Percentiles rank a stretch among this genome's conserved stretches.
Conservation (phyloP, 106 monocot genomes). For the Phalaenopsis aphrodite region DNA sequence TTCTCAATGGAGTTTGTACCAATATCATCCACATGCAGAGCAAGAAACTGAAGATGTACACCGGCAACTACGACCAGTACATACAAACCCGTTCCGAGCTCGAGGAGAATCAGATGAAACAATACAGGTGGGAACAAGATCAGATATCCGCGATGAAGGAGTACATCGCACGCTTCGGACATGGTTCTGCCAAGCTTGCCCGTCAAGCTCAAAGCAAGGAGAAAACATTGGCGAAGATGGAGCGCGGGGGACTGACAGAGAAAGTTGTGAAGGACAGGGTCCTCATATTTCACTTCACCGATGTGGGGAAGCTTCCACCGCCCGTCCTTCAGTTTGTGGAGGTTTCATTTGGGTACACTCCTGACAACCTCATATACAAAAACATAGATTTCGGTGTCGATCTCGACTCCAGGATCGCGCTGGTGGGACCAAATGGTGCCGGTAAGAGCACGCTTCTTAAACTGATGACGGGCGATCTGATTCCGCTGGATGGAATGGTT, state of each 20-base stretch:
- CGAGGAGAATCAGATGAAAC: constrained; percentile 99
- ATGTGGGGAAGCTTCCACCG: constrained; percentile 92
- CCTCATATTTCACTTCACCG: constrained; percentile 74
- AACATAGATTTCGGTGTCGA: constrained; percentile 90
- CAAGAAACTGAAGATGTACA: constrained; percentile 83
- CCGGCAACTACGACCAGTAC: constrained; percentile 93
- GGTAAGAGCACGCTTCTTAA: constrained; percentile 99
- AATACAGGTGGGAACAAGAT: constrained; percentile 99
- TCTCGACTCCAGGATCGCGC: constrained; percentile 84
- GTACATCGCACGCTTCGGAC: constrained; percentile 96
- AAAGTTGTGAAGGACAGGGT: constrained; percentile 69
- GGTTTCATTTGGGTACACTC: constrained; percentile 87
- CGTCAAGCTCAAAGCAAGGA: constrained; percentile 98
- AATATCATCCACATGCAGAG: constrained; percentile 99
- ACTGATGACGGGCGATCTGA: constrained; percentile 91
- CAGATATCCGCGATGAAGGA: constrained; percentile 95
- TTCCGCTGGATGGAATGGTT: constrained; percentile 90
- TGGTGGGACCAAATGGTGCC: constrained; percentile 96
- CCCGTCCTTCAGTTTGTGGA: constrained; percentile 94
- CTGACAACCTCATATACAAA: constrained; percentile 85
- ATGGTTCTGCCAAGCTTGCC: constrained; percentile 94
- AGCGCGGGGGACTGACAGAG: constrained; percentile 91
- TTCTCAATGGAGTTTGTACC: constrained; percentile 93
- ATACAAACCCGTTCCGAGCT: constrained; percentile 79
- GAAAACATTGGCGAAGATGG: constrained; percentile 99